Conservation (phyloP, 805 yeast species). For the Wickerhamiella dianesei region DNA sequence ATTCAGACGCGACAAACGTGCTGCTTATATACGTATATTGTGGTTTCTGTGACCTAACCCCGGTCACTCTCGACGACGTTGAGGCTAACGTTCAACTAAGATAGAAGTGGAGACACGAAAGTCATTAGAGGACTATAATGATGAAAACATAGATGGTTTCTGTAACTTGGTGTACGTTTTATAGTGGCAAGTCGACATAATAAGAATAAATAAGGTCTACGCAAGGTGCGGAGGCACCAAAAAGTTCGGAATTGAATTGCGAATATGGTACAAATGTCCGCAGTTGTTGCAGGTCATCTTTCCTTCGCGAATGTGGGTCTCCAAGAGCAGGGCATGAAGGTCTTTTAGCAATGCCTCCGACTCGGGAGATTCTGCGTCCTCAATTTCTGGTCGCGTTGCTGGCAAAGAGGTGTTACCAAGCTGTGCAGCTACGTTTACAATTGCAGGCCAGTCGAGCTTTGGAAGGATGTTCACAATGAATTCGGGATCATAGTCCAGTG, state of each 20-base stretch:
- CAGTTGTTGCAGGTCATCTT: slow-evolving; percentile 81
- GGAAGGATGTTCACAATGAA: slow-evolving; percentile 65
- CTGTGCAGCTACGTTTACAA: slow-evolving; percentile 63
- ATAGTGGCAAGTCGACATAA: no score
- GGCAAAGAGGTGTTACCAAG: slow-evolving; percentile 43
- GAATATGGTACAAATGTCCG: slow-evolving; percentile 74
- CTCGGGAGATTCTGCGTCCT: slow-evolving; percentile 36
- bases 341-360: slow-evolving; percentile 48
- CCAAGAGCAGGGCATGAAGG: slow-evolving; percentile 63
- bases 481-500: slow-evolving; percentile 66
- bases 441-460: slow-evolving; percentile 80
- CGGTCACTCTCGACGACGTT: neutral
- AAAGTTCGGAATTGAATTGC: slow-evolving; percentile 88
- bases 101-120: no score
- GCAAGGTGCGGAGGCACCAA: slow-evolving; percentile 90
- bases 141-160: no score
- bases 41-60: neutral
- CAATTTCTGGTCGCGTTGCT: slow-evolving; percentile 24
- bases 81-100: no score
- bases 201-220: slow-evolving; percentile 8
- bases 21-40: neutral
- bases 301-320: slow-evolving; percentile 79
- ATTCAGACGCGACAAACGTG: neutral
- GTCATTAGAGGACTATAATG: no score
- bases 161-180: neutral